phyloP scores from a whole-genome alignment of 2,329 filamentous ascomycete genomes.

The Akanthomyces lecanii region DNA sequence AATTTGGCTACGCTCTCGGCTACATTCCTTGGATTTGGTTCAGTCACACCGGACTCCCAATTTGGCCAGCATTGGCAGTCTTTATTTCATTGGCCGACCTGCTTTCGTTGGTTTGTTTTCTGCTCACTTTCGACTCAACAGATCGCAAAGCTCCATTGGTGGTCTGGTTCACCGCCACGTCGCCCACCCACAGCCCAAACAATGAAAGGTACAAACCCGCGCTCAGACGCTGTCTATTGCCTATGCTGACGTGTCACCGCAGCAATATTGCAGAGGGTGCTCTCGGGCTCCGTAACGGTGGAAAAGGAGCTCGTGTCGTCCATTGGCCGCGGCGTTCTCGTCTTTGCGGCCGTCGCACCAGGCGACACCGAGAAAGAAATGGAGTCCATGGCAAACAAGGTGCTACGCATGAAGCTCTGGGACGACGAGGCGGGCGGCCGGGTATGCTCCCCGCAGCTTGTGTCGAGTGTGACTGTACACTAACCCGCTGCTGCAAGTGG shows the following conservation, averaged over 20 bases:
- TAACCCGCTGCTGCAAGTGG: slow-evolving; percentile 57
- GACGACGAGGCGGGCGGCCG: slow-evolving; percentile 70
- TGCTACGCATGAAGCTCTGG: slow-evolving; percentile 89
- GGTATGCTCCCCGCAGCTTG: slow-evolving; percentile 40
- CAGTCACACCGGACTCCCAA: background rate
- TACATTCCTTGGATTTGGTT: background rate
- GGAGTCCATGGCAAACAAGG: slow-evolving; percentile 75
- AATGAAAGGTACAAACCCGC: slow-evolving; percentile 11
- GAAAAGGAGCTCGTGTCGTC: slow-evolving; percentile 86
- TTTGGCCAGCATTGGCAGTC: background rate
- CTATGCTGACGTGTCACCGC: slow-evolving; percentile 21
- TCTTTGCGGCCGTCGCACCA: slow-evolving; percentile 86
- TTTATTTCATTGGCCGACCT: background rate
- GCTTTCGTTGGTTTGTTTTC: background rate
- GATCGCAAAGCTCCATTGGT: background rate
- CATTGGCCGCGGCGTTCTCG: slow-evolving; percentile 84
- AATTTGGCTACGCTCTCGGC: background rate
- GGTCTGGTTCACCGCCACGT: background rate
- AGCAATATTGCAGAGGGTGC: slow-evolving; percentile 91
- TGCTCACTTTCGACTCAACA: background rate
- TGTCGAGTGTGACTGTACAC: slow-evolving; percentile 16
- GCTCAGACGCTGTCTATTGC: background rate
- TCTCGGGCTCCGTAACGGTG: slow-evolving; percentile 93
- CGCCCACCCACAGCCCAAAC: background rate
- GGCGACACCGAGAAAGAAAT: slow-evolving; percentile 88